Evolutionary conservation across 1,284 basidiomycete genomes (phyloP).

Genomic region (Cutaneotrichosporon curvatum): DNA sequence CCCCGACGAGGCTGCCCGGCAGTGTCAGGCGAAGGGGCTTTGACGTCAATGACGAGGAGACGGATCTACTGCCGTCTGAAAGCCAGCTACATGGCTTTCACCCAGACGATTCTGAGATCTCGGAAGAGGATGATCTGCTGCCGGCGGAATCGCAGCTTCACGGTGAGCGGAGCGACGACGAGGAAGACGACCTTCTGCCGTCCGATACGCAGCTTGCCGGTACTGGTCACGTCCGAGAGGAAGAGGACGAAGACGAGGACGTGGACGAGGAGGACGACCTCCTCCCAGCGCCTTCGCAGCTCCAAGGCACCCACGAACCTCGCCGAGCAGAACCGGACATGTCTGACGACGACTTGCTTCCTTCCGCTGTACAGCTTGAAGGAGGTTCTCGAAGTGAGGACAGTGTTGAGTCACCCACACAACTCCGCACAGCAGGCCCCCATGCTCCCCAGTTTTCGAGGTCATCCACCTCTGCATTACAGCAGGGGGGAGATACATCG

Average conservation of each 20-base stretch:
- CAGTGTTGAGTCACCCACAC: too few relatives aligned
- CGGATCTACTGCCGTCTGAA: neutral
- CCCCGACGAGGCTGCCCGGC: too few relatives aligned
- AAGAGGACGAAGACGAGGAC: neutral
- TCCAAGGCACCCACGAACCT: too few relatives aligned
- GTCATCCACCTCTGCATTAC: too few relatives aligned
- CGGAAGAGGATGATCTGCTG: neutral
- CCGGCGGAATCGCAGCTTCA: neutral
- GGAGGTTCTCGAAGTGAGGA: too few relatives aligned
- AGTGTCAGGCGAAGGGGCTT: too few relatives aligned
- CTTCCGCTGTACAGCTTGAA: too few relatives aligned
- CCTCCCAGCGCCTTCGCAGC: neutral
- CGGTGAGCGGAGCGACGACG: neutral
- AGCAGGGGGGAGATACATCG: neutral
- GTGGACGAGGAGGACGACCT: neutral
- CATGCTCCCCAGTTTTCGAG: too few relatives aligned
- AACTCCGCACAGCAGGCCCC: too few relatives aligned
- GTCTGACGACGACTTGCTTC: too few relatives aligned
- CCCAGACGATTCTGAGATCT: neutral
- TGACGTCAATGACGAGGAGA: neutral
- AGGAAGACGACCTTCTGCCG: neutral
- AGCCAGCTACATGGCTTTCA: neutral
- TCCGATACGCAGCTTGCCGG: neutral
- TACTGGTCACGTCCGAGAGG: too few relatives aligned
- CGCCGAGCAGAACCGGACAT: too few relatives aligned